phyloP scores from a whole-genome alignment of 1,139 yeast genomes.

The Zygosaccharomyces pseudobailii region DNA sequence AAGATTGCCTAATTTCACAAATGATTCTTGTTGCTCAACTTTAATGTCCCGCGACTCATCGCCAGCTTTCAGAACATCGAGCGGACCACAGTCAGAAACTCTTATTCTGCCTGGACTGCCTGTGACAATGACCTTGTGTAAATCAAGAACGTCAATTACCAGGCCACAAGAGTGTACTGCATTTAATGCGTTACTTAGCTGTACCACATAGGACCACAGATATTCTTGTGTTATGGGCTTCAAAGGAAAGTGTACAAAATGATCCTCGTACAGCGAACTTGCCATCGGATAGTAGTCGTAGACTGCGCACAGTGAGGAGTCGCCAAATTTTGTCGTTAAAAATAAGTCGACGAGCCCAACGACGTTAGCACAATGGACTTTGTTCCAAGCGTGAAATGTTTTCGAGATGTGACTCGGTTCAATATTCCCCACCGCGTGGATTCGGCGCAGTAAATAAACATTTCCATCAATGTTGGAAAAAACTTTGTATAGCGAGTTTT shows the following conservation, averaged over 20 bases:
- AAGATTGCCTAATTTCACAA: constrained; percentile 51
- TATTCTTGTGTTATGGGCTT: constrained; percentile 54
- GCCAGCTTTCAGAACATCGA: constrained; percentile 54
- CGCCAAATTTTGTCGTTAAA: constrained; percentile 83
- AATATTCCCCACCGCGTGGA: constrained; percentile 57
- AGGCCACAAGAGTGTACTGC: constrained; percentile 59
- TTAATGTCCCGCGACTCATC: constrained; percentile 22
- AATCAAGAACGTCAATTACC: constrained; percentile 55
- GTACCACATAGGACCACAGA: constrained; percentile 73
- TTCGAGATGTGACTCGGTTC: constrained; percentile 53
- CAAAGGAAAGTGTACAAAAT: constrained; percentile 41
- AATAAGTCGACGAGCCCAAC: constrained; percentile 76
- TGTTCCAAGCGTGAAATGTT: constrained; percentile 50
- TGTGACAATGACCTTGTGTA: constrained; percentile 69
- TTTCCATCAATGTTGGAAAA: constrained; percentile 75
- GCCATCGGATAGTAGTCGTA: constrained; percentile 69
- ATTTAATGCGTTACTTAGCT: constrained; percentile 62
- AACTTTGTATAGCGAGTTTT: constrained; percentile 70
- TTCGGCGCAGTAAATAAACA: constrained; percentile 68
- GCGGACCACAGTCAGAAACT: constrained; percentile 64
- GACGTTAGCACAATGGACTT: constrained; percentile 51
- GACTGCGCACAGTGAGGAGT: constrained; percentile 56
- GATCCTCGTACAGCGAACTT: constrained; percentile 51
- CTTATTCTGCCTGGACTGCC: constrained; percentile 63
- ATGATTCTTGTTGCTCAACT: constrained; percentile 49